These are phyloP conservation scores for Mortierella sp. DNA, from an alignment of 371 early-diverging fungal species.

Conservation along the genomic window DNA sequence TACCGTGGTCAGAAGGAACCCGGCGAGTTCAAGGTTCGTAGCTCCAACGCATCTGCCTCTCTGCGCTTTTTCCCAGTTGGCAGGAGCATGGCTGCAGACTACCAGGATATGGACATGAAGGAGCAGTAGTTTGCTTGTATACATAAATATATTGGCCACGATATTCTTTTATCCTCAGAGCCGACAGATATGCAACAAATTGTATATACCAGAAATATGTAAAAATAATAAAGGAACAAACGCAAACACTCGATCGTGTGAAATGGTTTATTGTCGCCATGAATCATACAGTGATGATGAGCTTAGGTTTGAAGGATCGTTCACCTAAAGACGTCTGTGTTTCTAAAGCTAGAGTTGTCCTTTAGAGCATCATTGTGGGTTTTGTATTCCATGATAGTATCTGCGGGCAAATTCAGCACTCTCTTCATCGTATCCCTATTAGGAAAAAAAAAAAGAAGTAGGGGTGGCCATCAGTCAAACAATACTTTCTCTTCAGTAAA, in stretches of 20 bases:
- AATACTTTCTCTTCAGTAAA: not conserved
- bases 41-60: constrained; percentile 20
- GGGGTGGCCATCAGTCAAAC: constrained; percentile 19
- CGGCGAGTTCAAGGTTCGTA: constrained; percentile 22
- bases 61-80: constrained; percentile 36
- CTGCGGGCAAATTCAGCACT: constrained; percentile 85
- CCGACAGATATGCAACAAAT: no score
- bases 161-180: no score
- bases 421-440: constrained; percentile 88
- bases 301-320: not conserved
- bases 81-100: constrained; percentile 1
- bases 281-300: not conserved
- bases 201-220: not conserved
- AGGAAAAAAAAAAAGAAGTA: not conserved
- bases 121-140: not conserved
- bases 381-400: constrained; percentile 96
- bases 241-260: not conserved
- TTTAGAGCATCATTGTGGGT: constrained; percentile 89
- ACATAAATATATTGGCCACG: not conserved
- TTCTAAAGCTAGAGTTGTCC: constrained; percentile 93
- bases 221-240: not conserved
- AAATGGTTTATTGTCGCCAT: not conserved
- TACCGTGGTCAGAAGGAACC: constrained; percentile 15
- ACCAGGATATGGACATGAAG: not conserved
- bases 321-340: constrained; percentile 86